Percentiles rank a stretch among this genome's conserved stretches.
Conservation (phyloP, 2,329 filamentous ascomycete species). For the Neocatenulostroma microsporum region DNA sequence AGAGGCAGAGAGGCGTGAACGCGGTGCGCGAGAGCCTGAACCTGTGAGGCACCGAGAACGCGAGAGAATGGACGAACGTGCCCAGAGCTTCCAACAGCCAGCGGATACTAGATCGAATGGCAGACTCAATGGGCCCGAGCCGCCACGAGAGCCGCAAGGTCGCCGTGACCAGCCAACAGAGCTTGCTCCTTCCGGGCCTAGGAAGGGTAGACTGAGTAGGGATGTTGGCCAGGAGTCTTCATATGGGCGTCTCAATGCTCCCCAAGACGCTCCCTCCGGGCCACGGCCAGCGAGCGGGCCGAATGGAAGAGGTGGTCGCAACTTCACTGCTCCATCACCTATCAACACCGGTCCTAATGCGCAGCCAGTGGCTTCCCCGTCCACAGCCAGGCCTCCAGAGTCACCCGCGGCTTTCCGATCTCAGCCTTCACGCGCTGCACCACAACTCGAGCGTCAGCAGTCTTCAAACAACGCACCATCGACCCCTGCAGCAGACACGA, state of each 20-base stretch:
- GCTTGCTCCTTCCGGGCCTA: constrained; percentile 48
- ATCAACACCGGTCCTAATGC: constrained; percentile 10
- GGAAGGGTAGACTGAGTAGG: constrained; percentile 41
- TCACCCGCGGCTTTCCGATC: constrained; percentile 15
- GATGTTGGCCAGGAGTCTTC: constrained; percentile 35
- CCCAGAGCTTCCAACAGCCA: constrained; percentile 16
- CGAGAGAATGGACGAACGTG: constrained; percentile 5
- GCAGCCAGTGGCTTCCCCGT: constrained; percentile 17
- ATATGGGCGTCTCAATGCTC: constrained; percentile 43
- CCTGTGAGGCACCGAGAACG: no score
- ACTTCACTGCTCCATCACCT: constrained; percentile 27
- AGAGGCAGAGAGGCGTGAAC: neutral
- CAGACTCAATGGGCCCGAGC: constrained; percentile 26
- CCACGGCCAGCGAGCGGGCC: constrained; percentile 40
- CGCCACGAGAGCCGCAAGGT: constrained; percentile 15
- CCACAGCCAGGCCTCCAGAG: constrained; percentile 17
- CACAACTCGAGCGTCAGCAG: constrained; percentile 9
- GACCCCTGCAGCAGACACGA: constrained; percentile 21
- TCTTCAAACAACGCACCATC: constrained; percentile 17
- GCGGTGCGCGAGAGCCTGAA: neutral
- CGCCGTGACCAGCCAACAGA: constrained; percentile 28
- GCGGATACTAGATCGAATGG: constrained; percentile 22
- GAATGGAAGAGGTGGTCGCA: constrained; percentile 33
- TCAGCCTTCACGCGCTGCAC: constrained; percentile 12
- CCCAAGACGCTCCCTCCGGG: constrained; percentile 48